Evolutionary conservation across 306 rosid genomes (phyloP), one percentile per base, ranked within the genome.

Genomic region (Vigna nakashimae): DNA sequence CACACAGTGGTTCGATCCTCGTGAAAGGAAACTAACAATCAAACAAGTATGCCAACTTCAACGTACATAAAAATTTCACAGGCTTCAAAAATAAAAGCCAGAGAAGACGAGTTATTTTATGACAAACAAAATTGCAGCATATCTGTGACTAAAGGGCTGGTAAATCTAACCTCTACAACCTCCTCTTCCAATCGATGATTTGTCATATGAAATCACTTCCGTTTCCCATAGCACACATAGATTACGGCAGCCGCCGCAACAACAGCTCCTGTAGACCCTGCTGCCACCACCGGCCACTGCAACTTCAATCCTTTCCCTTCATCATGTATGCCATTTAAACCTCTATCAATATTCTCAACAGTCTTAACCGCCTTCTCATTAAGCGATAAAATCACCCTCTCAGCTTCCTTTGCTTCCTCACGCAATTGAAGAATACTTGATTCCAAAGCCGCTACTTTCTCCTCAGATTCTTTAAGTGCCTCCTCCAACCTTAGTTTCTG

Each of bases 61-160:
- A 77, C 65, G 42, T 46, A 43, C 63, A 67, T 40, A 51, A 83
- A 84, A 75, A 88, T 40, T 77, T 76, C 76, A 78, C 59, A 65
- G 84, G 89, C 92, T 86, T 55, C 4, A 42, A 38, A 78, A 82
- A 82, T 76, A 78, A 77, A 66, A 80, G 86, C 88, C 89, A 77
- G 22, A 63, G 79, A 71, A 84, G 45, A 67, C 81, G 50, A 81
- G 82, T 60, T 81, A 73, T 83, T 83, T 55, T 10, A 77, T 38
- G 48, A 78, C 83, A 78, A 83, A 74, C 97, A 92, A 94, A 94
- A 94, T 66, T 90, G 93, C 86, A 86, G 82, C 79, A 81, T 73
- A 64, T 76, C 78, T 64, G 53, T 46, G 64, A 80, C 57, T 66
- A 57, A 67, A 82, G 53, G 42, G 75, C 22, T 40, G 53, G 55